Evolutionary conservation across 768 basidiomycete genomes (phyloP).

Genomic region (Boletus patriciae): DNA sequence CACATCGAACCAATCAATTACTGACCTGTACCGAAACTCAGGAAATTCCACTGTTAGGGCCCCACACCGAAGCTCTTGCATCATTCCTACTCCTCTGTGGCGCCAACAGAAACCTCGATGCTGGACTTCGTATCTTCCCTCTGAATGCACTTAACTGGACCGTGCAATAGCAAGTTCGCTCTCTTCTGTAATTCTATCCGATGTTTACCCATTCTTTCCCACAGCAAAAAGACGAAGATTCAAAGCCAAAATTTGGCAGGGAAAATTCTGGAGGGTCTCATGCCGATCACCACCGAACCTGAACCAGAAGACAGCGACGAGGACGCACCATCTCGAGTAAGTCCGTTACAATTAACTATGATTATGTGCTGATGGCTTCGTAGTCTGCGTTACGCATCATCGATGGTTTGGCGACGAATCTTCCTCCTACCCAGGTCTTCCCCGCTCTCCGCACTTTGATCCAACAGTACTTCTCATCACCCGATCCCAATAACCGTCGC

Average conservation of each 20-base stretch:
- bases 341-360: constrained; percentile 25
- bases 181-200: not conserved
- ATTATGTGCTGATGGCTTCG: constrained; percentile 6
- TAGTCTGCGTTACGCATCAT: constrained; percentile 93
- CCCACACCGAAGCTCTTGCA: constrained; percentile 83
- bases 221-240: constrained; percentile 94
- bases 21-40: constrained; percentile 31
- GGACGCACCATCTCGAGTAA: constrained; percentile 85
- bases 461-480: constrained; percentile 78
- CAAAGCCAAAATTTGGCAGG: constrained; percentile 82
- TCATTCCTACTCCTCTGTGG: constrained; percentile 86
- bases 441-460: constrained; percentile 83
- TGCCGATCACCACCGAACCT: constrained; percentile 92
- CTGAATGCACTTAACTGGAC: constrained; percentile 97
- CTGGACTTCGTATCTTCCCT: constrained; percentile 82
- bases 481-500: constrained; percentile 77
- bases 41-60: constrained; percentile 93
- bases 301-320: constrained; percentile 95
- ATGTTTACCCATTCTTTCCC: constrained; percentile 3
- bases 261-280: constrained; percentile 84
- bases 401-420: constrained; percentile 85
- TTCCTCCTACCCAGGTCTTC: constrained; percentile 96
- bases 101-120: constrained; percentile 70
- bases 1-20: not conserved
- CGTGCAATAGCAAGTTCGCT: constrained; percentile 77